These are phyloP conservation scores for Sungouiella blattae DNA, from an alignment of 805 yeast species.

Conservation along the genomic window DNA sequence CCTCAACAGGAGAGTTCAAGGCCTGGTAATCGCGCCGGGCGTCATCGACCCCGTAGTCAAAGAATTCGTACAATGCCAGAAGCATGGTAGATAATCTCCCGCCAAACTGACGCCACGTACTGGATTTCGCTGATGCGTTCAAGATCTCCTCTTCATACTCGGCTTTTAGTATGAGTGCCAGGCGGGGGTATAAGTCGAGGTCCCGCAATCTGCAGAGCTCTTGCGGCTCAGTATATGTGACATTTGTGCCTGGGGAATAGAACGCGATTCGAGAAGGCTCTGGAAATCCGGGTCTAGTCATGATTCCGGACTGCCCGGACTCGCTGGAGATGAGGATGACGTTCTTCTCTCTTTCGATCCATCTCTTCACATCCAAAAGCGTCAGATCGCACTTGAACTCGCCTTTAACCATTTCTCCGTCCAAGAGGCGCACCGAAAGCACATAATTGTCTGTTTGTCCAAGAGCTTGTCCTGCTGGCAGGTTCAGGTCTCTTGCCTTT, in stretches of 20 bases:
- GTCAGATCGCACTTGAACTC: conserved; percentile 7
- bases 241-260: conserved; percentile 45
- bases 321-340: conserved; percentile 13
- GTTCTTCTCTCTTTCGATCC: conserved; percentile 13
- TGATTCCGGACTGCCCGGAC: conserved; percentile 7
- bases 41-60: conserved; percentile 39
- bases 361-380: conserved; percentile 14
- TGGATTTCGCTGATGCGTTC: conserved; percentile 3
- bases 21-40: conserved; percentile 11
- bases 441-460: conserved; percentile 8
- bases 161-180: conserved; percentile 73
- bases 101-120: not conserved
- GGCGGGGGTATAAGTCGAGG: conserved; percentile 65
- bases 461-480: conserved; percentile 16
- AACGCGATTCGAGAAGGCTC: conserved; percentile 47
- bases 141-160: conserved; percentile 27
- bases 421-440: conserved; percentile 12
- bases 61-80: conserved; percentile 36
- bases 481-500: not conserved
- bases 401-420: conserved; percentile 9
- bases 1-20: too few relatives aligned
- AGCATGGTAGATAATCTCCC: conserved; percentile 3
- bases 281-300: conserved; percentile 35
- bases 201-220: conserved; percentile 43
- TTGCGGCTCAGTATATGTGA: conserved; percentile 52